A percentile compares a stretch with the other conserved stretches of the same genome.
phyloP scores from a whole-genome alignment of 495 filamentous ascomycete genomes.

The Trichoderma gamsii region DNA sequence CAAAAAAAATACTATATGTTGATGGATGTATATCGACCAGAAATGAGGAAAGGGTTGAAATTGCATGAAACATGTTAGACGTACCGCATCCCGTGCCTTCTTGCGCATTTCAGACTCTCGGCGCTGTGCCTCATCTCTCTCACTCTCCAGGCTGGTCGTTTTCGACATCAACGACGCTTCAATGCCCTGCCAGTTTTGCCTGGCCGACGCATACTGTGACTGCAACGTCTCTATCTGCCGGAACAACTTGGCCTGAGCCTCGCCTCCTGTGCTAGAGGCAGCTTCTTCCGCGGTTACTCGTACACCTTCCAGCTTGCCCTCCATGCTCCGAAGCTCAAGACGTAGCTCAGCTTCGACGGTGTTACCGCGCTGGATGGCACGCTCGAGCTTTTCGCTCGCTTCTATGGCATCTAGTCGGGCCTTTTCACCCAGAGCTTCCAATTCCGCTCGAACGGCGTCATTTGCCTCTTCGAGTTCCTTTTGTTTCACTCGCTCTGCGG shows the following conservation, averaged over 20 bases:
- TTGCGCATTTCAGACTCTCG: slow-evolving; percentile 78
- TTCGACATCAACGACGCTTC: slow-evolving; percentile 74
- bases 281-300: slow-evolving; percentile 83
- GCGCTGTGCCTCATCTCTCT: slow-evolving; percentile 77
- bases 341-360: slow-evolving; percentile 73
- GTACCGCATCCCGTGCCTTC: slow-evolving; percentile 80
- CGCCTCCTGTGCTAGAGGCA: slow-evolving; percentile 71
- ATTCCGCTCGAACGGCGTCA: slow-evolving; percentile 66
- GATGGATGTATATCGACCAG: background rate
- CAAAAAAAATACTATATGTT: background rate
- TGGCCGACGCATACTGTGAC: slow-evolving; percentile 88
- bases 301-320: slow-evolving; percentile 85
- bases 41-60: background rate
- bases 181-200: slow-evolving; percentile 95
- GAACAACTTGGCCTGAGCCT: slow-evolving; percentile 83
- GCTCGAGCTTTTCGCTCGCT: slow-evolving; percentile 62
- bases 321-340: slow-evolving; percentile 73
- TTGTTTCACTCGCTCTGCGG: slow-evolving; percentile 60
- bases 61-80: slow-evolving; percentile 22
- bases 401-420: slow-evolving; percentile 62
- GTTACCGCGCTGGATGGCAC: slow-evolving; percentile 66
- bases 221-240: slow-evolving; percentile 94
- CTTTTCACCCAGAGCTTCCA: slow-evolving; percentile 63
- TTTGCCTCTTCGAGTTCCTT: slow-evolving; percentile 69
- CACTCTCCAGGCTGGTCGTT: slow-evolving; percentile 72